These are phyloP conservation scores for Cnidoscolus chayamansa DNA, from an alignment of 441 rosid genomes.

Conservation along the genomic window DNA sequence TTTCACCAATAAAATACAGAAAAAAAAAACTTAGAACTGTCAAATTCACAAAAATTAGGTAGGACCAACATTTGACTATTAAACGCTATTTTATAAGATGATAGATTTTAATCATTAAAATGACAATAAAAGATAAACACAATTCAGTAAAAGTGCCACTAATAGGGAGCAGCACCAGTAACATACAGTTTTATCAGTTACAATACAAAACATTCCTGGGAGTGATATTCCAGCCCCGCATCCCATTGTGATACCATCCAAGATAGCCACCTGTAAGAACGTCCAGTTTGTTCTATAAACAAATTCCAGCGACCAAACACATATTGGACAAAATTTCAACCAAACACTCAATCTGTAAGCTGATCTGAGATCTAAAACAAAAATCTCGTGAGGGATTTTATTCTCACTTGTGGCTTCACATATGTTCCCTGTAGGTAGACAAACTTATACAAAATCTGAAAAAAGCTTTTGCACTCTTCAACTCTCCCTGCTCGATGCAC, in stretches of 20 bases:
- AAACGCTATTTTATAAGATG: neutral
- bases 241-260: conserved; percentile 86
- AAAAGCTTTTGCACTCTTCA: conserved; percentile 66
- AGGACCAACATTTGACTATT: neutral
- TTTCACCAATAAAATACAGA: conserved; percentile 2
- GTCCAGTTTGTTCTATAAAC: neutral
- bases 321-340: neutral
- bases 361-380: conserved; percentile 17
- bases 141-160: conserved; percentile 1
- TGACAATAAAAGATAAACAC: conserved; percentile 5
- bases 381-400: conserved; percentile 18
- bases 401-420: conserved; percentile 86
- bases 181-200: conserved; percentile 88
- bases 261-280: conserved; percentile 66
- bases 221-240: conserved; percentile 85
- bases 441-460: conserved; percentile 61
- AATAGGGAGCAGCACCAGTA: conserved; percentile 21
- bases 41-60: neutral
- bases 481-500: conserved; percentile 80
- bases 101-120: neutral
- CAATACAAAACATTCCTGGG: conserved; percentile 83
- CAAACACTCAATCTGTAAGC: conserved; percentile 7
- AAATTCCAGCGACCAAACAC: conserved; percentile 3
- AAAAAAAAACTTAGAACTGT: neutral
- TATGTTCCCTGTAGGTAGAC: conserved; percentile 89